Percentiles rank a stretch among this genome's conserved stretches.
Evolutionary conservation across 768 basidiomycete genomes (phyloP).

Genomic region (Lentinula sp.): DNA sequence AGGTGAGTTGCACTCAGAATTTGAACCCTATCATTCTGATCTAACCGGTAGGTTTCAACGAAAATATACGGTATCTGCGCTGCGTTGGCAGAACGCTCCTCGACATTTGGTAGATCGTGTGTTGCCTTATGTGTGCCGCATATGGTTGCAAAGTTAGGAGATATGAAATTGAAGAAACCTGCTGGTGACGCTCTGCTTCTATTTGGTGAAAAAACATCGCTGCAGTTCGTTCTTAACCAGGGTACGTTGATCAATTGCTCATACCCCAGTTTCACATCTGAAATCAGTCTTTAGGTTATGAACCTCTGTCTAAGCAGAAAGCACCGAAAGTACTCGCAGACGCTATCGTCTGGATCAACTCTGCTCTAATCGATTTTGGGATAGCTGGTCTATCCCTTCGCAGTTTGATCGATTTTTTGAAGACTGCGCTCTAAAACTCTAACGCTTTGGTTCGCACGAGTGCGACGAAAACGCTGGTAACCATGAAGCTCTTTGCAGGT

Average conservation of each 20-base stretch:
- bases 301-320: constrained; percentile 90
- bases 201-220: constrained; percentile 88
- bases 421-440: constrained; percentile 81
- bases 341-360: constrained; percentile 82
- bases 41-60: constrained; percentile 63
- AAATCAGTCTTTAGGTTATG: constrained; percentile 59
- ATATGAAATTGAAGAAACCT: constrained; percentile 94
- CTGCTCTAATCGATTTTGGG: constrained; percentile 85
- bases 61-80: constrained; percentile 80
- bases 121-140: constrained; percentile 76
- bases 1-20: constrained; percentile 41
- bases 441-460: constrained; percentile 91
- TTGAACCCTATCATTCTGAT: background rate
- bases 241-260: constrained; percentile 39
- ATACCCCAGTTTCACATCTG: background rate
- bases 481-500: constrained; percentile 88
- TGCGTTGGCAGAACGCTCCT: constrained; percentile 68
- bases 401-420: constrained; percentile 86
- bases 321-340: constrained; percentile 96
- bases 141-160: constrained; percentile 91
- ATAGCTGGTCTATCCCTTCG: constrained; percentile 80
- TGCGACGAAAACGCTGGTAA: constrained; percentile 90
- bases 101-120: constrained; percentile 82
- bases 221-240: constrained; percentile 92
- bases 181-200: constrained; percentile 80